phyloP scores from a whole-genome alignment of 192 early-diverging fungal genomes.

The Coemansia sp. region DNA sequence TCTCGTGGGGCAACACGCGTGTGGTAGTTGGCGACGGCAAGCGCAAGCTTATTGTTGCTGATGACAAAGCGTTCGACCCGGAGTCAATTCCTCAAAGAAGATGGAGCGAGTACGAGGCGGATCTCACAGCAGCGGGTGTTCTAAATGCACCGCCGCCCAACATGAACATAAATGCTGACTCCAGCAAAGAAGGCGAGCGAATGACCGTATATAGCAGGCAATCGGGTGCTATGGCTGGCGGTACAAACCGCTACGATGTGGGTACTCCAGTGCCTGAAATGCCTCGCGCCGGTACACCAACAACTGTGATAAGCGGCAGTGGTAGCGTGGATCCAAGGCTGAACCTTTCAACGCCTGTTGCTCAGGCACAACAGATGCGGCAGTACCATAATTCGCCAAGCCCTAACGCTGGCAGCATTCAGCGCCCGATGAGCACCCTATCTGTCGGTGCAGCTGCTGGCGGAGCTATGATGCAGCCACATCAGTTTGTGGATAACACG shows the following conservation, averaged over 20 bases:
- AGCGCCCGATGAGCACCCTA: slow-evolving; percentile 18
- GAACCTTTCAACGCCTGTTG: slow-evolving; percentile 37
- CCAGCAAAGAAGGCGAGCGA: slow-evolving; percentile 44
- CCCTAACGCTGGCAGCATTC: slow-evolving; percentile 2
- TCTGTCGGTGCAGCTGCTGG: neutral
- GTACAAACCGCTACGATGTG: slow-evolving; percentile 8
- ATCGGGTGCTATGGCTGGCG: slow-evolving; percentile 23
- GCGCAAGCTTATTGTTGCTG: slow-evolving; percentile 65
- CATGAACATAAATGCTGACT: slow-evolving; percentile 44
- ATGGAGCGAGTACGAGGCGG: slow-evolving; percentile 88
- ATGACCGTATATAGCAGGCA: slow-evolving; percentile 29
- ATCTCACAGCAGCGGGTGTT: slow-evolving; percentile 57
- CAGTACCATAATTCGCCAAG: slow-evolving; percentile 15
- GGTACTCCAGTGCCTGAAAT: slow-evolving; percentile 18
- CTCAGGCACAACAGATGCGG: slow-evolving; percentile 42
- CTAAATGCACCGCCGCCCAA: slow-evolving; percentile 51
- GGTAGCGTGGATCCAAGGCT: slow-evolving; percentile 38
- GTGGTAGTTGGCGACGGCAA: slow-evolving; percentile 72
- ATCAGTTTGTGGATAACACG: slow-evolving; percentile 13
- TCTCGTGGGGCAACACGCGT: slow-evolving; percentile 98
- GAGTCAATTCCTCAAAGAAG: slow-evolving; percentile 81
- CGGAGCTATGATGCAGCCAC: slow-evolving; percentile 8
- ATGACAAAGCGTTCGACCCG: slow-evolving; percentile 86
- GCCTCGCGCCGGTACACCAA: slow-evolving; percentile 34
- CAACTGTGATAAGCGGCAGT: slow-evolving; percentile 20